Percentiles rank a stretch among this genome's conserved stretches.
Conservation (phyloP, 2,329 filamentous ascomycete genomes). For the Talaromyces sp. region DNA sequence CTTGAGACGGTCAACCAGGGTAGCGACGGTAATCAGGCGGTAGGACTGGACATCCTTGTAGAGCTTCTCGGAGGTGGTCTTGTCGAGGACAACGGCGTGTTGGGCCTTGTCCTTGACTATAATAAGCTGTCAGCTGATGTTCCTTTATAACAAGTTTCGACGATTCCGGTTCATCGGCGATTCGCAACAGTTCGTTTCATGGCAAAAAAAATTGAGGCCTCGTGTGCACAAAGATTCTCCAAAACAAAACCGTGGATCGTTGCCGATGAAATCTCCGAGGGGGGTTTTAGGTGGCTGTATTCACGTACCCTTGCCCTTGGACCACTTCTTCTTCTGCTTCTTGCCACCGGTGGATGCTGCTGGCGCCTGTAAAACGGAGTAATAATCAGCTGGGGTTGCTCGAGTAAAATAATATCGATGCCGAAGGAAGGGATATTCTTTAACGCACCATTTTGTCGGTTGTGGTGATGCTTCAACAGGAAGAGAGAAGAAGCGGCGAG, state of each 20-base stretch:
- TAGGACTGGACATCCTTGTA: constrained; percentile 99
- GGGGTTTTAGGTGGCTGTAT: constrained; percentile 11
- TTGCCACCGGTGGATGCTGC: constrained; percentile 45
- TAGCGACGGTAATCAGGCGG: constrained; percentile 97
- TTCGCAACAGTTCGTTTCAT: background rate
- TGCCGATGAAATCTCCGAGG: background rate
- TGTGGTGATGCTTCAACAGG: constrained; percentile 32
- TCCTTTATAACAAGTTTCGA: background rate
- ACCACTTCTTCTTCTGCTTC: constrained; percentile 56
- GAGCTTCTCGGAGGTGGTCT: constrained; percentile 94
- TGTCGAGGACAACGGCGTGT: constrained; percentile 97
- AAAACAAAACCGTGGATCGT: background rate
- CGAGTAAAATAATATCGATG: background rate
- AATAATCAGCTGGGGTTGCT: constrained; percentile 13
- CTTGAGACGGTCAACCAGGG: constrained; percentile 99
- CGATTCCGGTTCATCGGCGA: background rate
- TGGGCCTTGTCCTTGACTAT: constrained; percentile 99
- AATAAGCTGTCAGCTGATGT: constrained; percentile 7
- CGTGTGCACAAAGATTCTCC: background rate
- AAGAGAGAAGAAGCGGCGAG: constrained; percentile 22
- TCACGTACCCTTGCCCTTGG: constrained; percentile 52
- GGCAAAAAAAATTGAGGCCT: background rate
- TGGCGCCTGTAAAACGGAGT: constrained; percentile 34
- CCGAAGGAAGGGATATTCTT: background rate
- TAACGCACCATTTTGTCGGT: constrained; percentile 36